Evolutionary conservation across 805 yeast species (phyloP).

Genomic region (Cyberlindnera japonica): DNA sequence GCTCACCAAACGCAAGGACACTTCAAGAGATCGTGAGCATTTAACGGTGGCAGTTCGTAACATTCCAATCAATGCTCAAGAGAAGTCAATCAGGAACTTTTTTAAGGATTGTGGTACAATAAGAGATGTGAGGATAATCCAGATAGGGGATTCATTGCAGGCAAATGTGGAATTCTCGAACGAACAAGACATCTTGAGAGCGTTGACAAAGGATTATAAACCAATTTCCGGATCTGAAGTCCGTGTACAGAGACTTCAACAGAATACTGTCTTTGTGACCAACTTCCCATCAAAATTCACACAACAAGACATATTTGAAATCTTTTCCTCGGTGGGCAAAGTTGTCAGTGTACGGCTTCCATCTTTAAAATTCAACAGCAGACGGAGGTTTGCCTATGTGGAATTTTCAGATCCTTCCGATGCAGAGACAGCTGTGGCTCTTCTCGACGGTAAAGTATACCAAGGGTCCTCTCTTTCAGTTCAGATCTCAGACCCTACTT

Average conservation of each 20-base stretch:
- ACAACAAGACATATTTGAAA: constrained; percentile 33
- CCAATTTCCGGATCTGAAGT: constrained; percentile 40
- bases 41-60: constrained; percentile 51
- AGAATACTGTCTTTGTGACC: constrained; percentile 65
- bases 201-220: constrained; percentile 58
- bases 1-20: background rate
- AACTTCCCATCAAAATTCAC: constrained; percentile 62
- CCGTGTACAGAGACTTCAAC: constrained; percentile 40
- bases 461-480: constrained; percentile 47
- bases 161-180: constrained; percentile 59
- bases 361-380: constrained; percentile 47
- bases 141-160: constrained; percentile 20
- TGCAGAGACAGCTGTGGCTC: constrained; percentile 41
- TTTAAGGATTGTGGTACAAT: constrained; percentile 63
- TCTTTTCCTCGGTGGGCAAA: constrained; percentile 41
- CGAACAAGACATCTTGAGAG: constrained; percentile 48
- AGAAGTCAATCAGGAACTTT: constrained; percentile 36
- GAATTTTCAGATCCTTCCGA: constrained; percentile 45
- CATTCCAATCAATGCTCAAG: constrained; percentile 39
- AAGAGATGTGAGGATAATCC: constrained; percentile 31
- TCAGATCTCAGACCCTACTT: constrained; percentile 57
- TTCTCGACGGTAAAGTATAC: constrained; percentile 37
- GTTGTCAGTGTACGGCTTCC: constrained; percentile 60
- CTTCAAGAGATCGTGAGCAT: constrained; percentile 53
- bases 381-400: constrained; percentile 70